These are phyloP conservation scores for Quercus rubra DNA, from an alignment of 306 rosid species.

Conservation along the genomic window DNA sequence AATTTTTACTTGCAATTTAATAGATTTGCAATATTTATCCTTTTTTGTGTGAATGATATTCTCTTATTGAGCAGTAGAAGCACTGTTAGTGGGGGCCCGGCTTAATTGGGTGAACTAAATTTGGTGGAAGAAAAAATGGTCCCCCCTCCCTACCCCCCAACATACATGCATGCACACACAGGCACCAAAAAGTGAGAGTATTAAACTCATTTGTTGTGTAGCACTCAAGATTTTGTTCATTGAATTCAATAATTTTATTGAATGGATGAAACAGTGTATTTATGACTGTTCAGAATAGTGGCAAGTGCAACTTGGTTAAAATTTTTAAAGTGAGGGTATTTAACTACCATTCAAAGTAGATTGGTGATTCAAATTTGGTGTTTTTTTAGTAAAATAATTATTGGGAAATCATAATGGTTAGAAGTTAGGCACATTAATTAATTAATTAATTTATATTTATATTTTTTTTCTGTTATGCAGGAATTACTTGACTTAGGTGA, in stretches of 20 bases:
- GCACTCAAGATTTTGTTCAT: background rate
- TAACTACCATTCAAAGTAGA: background rate
- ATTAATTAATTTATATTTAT: too few species aligned
- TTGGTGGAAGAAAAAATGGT: background rate
- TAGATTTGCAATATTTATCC: background rate
- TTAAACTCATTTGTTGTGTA: background rate
- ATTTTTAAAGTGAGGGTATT: background rate
- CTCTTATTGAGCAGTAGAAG: background rate
- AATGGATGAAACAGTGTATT: background rate
- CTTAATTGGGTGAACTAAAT: background rate
- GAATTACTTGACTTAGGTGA: constrained; percentile 85
- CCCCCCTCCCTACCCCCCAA: background rate
- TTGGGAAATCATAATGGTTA: constrained; percentile 13
- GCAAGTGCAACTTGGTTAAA: background rate
- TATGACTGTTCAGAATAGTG: background rate
- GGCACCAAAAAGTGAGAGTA: background rate
- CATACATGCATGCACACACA: background rate
- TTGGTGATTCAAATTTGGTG: constrained; percentile 4
- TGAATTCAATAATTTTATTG: background rate
- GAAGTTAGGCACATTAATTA: background rate
- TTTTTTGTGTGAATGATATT: background rate
- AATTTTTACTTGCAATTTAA: background rate
- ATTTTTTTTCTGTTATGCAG: constrained; percentile 31
- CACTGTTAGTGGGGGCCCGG: background rate
- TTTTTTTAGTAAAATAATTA: constrained; percentile 11